A percentile compares a stretch with the other conserved stretches of the same genome.
Conservation (phyloP, 805 yeast species). For the Teunomyces stri region DNA sequence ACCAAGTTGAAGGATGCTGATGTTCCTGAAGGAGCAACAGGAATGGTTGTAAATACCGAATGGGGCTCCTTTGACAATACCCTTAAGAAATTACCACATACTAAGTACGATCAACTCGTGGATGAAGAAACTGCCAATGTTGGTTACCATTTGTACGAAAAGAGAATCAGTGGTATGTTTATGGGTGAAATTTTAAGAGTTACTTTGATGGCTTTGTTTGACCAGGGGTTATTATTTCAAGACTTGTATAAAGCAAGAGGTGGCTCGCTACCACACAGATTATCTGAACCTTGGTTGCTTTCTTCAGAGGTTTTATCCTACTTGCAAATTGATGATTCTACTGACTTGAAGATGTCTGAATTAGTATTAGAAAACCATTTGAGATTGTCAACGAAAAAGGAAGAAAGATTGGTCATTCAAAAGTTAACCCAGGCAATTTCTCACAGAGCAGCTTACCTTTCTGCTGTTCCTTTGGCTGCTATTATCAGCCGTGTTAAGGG, state of each 20-base stretch:
- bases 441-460: slow-evolving; percentile 82
- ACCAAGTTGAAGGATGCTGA: slow-evolving; percentile 55
- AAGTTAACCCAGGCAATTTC: slow-evolving; percentile 74
- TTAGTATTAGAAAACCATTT: slow-evolving; percentile 62
- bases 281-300: slow-evolving; percentile 73
- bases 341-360: slow-evolving; percentile 68
- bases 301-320: slow-evolving; percentile 83
- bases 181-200: slow-evolving; percentile 86
- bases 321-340: slow-evolving; percentile 81
- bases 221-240: slow-evolving; percentile 54
- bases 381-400: slow-evolving; percentile 64
- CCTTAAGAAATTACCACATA: slow-evolving; percentile 68
- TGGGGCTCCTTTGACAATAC: slow-evolving; percentile 98
- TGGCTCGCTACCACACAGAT: slow-evolving; percentile 55
- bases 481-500: slow-evolving; percentile 68
- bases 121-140: slow-evolving; percentile 76
- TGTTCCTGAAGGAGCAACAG: slow-evolving; percentile 45
- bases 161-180: slow-evolving; percentile 89
- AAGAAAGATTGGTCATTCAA: slow-evolving; percentile 75
- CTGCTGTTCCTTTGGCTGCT: slow-evolving; percentile 90
- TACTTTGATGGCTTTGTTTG: slow-evolving; percentile 64
- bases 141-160: slow-evolving; percentile 89
- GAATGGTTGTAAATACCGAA: slow-evolving; percentile 92
- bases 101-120: slow-evolving; percentile 70
- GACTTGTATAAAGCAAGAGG: slow-evolving; percentile 46